Evolutionary conservation across 108 stramenopile genomes (phyloP).

Genomic region (Cyclotella sp.): DNA sequence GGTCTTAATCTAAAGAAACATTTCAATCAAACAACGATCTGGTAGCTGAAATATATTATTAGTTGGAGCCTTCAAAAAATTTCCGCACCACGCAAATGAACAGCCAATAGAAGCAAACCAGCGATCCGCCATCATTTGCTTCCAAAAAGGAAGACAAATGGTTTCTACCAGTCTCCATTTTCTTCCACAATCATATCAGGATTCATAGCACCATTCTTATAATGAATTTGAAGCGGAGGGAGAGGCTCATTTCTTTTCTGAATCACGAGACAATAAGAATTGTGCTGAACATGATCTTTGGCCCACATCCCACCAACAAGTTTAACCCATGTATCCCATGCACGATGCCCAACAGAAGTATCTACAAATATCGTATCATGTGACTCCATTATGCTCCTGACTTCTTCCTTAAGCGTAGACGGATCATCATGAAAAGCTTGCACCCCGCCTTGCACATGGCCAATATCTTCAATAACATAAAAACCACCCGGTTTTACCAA

Average conservation of each 20-base stretch:
- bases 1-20: no score
- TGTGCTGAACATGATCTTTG: slow-evolving; percentile 16
- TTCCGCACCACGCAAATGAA: no score
- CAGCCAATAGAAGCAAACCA: no score
- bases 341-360: slow-evolving; percentile 30
- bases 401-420: neutral
- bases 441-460: slow-evolving; percentile 14
- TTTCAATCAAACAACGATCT: no score
- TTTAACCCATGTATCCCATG: slow-evolving; percentile 21
- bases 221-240: slow-evolving; percentile 15
- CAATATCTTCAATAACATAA: slow-evolving; percentile 41
- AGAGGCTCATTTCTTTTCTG: slow-evolving; percentile 20
- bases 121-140: no score
- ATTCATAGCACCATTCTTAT: slow-evolving; percentile 17
- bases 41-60: no score
- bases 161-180: neutral
- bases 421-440: slow-evolving; percentile 25
- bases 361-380: slow-evolving; percentile 38
- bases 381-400: slow-evolving; percentile 12
- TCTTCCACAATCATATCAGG: slow-evolving; percentile 6
- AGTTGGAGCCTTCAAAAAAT: no score
- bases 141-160: no score
- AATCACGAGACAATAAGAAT: slow-evolving; percentile 34
- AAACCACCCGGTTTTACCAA: slow-evolving; percentile 32
- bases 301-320: slow-evolving; percentile 25